A percentile compares a stretch with the other conserved stretches of the same genome.
Conservation (phyloP, 2,329 filamentous ascomycete genomes). For the Colletotrichum godetiae region DNA sequence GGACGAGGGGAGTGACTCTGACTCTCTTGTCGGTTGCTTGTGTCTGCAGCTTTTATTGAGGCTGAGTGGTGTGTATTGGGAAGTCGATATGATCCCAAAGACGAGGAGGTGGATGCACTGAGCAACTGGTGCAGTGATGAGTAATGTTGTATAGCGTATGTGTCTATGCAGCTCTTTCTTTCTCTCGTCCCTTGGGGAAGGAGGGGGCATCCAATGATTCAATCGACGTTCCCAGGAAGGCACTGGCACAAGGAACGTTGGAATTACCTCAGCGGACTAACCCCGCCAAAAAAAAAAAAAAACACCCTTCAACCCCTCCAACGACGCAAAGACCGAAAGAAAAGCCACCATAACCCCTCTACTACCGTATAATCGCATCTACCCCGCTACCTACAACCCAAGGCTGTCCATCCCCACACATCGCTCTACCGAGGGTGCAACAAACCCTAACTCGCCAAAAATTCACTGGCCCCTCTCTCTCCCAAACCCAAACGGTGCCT, state of each 20-base stretch:
- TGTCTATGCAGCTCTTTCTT: slow-evolving; percentile 21
- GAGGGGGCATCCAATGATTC: neutral
- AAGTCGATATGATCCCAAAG: neutral
- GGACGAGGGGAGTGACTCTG: slow-evolving; percentile 4
- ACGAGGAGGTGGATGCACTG: neutral
- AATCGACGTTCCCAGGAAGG: too few relatives aligned
- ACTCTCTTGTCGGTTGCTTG: neutral
- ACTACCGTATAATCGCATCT: neutral
- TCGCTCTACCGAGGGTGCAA: slow-evolving; percentile 10
- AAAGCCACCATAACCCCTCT: slow-evolving; percentile 7
- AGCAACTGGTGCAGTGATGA: slow-evolving; percentile 10
- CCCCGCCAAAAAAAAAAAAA: slow-evolving; percentile 10
- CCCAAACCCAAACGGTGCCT: neutral
- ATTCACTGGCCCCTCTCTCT: neutral
- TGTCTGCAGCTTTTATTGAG: neutral
- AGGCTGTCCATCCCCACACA: neutral
- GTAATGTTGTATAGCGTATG: slow-evolving; percentile 26
- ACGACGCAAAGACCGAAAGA: neutral
- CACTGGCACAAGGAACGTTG: neutral
- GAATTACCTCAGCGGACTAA: slow-evolving; percentile 20
- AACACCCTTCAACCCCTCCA: neutral
- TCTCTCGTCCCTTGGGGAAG: neutral
- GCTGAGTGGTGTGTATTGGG: neutral
- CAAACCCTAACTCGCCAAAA: slow-evolving; percentile 48
- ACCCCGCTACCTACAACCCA: neutral